Evolutionary conservation across 768 basidiomycete species (phyloP).

Genomic region (Mycena rebaudengoi): DNA sequence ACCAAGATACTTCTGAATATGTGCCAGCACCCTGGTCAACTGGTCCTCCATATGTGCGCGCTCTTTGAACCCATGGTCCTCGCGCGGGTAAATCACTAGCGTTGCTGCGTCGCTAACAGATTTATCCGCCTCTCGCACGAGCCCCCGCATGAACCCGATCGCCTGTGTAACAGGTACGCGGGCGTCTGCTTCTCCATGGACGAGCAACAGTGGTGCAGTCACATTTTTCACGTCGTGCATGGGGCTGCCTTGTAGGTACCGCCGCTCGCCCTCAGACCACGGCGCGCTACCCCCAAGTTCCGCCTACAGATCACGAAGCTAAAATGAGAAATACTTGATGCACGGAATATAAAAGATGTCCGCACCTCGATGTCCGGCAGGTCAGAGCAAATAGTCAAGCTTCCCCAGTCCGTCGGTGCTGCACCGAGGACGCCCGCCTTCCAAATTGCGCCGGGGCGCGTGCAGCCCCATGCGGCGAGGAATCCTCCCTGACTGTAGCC

Average conservation of each 20-base stretch:
- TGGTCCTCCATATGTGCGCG: conserved; percentile 21
- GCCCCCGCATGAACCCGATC: conserved; percentile 24
- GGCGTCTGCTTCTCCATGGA: conserved; percentile 24
- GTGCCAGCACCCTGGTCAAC: conserved; percentile 18
- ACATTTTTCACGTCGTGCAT: conserved; percentile 25
- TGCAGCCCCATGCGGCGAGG: conserved; percentile 21
- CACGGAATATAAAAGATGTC: not conserved
- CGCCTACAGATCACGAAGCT: conserved; percentile 10
- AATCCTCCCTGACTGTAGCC: conserved; percentile 28
- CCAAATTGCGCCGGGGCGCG: conserved; percentile 22
- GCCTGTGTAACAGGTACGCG: conserved; percentile 23
- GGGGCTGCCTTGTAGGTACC: conserved; percentile 20
- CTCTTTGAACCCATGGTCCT: conserved; percentile 20
- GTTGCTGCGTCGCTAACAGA: conserved; percentile 12
- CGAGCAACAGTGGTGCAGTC: conserved; percentile 14
- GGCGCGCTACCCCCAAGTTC: conserved; percentile 18
- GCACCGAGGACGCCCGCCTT: conserved; percentile 22
- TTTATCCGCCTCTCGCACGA: conserved; percentile 18
- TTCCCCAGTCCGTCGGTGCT: conserved; percentile 24
- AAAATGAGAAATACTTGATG: not conserved
- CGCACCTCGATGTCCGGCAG: conserved; percentile 17
- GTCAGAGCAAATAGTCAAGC: conserved; percentile 13
- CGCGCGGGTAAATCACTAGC: conserved; percentile 25
- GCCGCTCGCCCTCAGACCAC: conserved; percentile 6
- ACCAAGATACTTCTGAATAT: conserved; percentile 23